A percentile compares a stretch with the other conserved stretches of the same genome.
Conservation (phyloP, 306 rosid genomes). For the Ziziphus jujuba region DNA sequence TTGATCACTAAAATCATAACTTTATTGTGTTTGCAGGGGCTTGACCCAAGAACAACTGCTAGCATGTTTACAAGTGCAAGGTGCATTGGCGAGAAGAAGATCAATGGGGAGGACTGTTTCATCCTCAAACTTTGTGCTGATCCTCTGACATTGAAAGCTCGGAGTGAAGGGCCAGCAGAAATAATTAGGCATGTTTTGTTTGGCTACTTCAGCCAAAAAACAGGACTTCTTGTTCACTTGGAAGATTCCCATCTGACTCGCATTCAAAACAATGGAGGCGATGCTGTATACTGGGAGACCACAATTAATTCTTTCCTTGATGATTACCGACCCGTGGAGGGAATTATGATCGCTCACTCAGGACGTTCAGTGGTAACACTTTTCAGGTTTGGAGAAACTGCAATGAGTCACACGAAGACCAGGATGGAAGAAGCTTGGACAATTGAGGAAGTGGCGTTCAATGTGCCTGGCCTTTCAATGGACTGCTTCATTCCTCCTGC, state of each 20-base stretch:
- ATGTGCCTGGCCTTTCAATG: slow-evolving; percentile 87
- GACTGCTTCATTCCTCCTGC: slow-evolving; percentile 99
- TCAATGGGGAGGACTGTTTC: slow-evolving; percentile 91
- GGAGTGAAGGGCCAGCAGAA: slow-evolving; percentile 99
- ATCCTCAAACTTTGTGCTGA: slow-evolving; percentile 94
- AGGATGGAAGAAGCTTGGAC: slow-evolving; percentile 99
- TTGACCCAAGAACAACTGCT: slow-evolving; percentile 97
- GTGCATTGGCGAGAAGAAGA: slow-evolving; percentile 95
- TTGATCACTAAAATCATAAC: background rate
- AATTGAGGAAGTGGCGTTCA: slow-evolving; percentile 94
- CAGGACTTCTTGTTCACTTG: slow-evolving; percentile 90
- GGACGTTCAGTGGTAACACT: slow-evolving; percentile 96
- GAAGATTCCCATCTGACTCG: slow-evolving; percentile 99
- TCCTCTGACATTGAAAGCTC: slow-evolving; percentile 82
- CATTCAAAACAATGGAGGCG: slow-evolving; percentile 94
- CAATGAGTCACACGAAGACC: slow-evolving; percentile 97
- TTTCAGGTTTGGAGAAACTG: slow-evolving; percentile 98
- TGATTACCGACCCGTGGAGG: slow-evolving; percentile 86
- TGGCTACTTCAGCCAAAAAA: slow-evolving; percentile 98
- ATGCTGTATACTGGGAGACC: slow-evolving; percentile 99
- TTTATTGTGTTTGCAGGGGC: slow-evolving; percentile 52
- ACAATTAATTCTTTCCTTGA: slow-evolving; percentile 93
- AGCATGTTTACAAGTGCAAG: slow-evolving; percentile 90
- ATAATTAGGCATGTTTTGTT: slow-evolving; percentile 93
- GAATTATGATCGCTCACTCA: slow-evolving; percentile 91